Evolutionary conservation across 2,329 filamentous ascomycete genomes (phyloP).

Genomic region (Chalara sp.): DNA sequence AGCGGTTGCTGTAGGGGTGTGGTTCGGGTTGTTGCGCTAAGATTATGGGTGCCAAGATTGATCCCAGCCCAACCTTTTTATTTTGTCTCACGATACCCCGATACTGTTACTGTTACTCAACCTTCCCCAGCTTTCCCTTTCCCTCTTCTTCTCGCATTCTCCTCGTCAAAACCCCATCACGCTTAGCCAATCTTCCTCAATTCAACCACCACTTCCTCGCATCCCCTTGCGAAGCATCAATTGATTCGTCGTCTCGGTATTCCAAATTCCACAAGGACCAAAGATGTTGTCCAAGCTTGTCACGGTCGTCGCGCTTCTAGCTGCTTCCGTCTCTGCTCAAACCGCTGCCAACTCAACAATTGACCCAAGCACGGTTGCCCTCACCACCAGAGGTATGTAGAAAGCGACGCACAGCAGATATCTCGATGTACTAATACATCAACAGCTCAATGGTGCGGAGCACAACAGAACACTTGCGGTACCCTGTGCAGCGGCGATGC

Average conservation of each 20-base stretch:
- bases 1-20: no score
- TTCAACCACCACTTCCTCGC: no score
- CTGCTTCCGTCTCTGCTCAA: slow-evolving; percentile 18
- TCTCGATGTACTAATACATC: neutral
- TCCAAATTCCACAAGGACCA: neutral
- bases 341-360: slow-evolving; percentile 20
- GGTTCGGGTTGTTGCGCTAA: no score
- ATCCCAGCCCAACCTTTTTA: no score
- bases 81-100: no score
- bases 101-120: no score
- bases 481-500: slow-evolving; percentile 47
- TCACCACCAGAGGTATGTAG: slow-evolving; percentile 17
- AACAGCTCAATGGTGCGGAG: slow-evolving; percentile 48
- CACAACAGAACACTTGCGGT: slow-evolving; percentile 52
- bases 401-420: no score
- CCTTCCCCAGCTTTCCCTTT: no score
- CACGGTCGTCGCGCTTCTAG: slow-evolving; percentile 21
- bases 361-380: slow-evolving; percentile 13
- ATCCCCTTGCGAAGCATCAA: slow-evolving; percentile 6
- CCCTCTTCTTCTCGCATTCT: no score
- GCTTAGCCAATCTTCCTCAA: no score
- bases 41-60: no score
- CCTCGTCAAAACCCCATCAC: no score
- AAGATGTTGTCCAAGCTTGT: slow-evolving; percentile 24
- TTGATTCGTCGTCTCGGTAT: slow-evolving; percentile 5